Conservation (phyloP, 306 rosid genomes). For the Gastrolobium villosum region DNA sequence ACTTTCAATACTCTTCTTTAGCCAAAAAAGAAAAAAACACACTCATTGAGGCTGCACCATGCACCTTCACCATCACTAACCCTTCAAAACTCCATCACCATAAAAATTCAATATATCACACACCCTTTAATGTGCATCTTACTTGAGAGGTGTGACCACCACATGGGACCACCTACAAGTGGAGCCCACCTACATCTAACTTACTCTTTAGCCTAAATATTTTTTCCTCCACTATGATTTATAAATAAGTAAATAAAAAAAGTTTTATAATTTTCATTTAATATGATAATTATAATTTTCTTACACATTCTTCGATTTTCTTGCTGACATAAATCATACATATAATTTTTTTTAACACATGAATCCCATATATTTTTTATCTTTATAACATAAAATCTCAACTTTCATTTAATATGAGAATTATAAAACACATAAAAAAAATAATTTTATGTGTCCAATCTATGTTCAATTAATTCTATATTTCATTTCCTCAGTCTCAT, state of each 20-base stretch:
- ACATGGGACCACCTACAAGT: constrained; percentile 30
- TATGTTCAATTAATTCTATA: not conserved
- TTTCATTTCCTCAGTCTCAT: not conserved
- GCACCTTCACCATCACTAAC: constrained; percentile 21
- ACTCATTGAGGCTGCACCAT: no score
- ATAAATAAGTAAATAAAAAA: not conserved
- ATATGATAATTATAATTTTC: no score
- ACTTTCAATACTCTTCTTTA: not conserved
- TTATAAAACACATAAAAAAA: no score
- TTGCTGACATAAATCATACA: no score
- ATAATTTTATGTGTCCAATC: not conserved
- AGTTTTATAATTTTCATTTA: no score
- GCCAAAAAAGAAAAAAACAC: not conserved
- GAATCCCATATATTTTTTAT: no score
- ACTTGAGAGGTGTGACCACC: not conserved
- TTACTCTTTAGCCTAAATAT: not conserved
- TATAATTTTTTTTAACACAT: no score
- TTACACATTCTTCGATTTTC: no score
- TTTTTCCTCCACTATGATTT: not conserved
- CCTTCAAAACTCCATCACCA: constrained; percentile 20
- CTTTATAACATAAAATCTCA: no score
- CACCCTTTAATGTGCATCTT: not conserved
- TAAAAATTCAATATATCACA: not conserved
- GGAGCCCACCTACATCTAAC: constrained; percentile 32
- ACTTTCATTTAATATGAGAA: no score